phyloP scores from a whole-genome alignment of 352 stramenopile genomes.

The Globisporangium abappressorium region DNA sequence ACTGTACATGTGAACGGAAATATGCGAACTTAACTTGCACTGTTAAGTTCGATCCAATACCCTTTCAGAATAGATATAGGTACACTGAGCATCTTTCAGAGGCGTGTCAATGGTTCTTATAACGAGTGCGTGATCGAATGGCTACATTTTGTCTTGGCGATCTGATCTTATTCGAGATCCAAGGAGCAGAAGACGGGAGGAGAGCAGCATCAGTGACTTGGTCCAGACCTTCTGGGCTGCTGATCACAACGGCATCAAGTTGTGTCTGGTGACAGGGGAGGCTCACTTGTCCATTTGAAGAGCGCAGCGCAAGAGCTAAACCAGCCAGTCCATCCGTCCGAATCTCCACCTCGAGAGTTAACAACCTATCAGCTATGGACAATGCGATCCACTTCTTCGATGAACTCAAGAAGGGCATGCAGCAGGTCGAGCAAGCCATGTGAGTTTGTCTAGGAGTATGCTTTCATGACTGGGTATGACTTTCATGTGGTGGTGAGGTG shows the following conservation, averaged over 20 bases:
- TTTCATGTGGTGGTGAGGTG: not conserved
- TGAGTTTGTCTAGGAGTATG: conserved; percentile 12
- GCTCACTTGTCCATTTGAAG: conserved; percentile 5
- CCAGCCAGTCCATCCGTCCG: not conserved
- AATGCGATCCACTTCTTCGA: conserved; percentile 36
- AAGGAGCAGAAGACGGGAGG: not conserved
- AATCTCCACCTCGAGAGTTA: not conserved
- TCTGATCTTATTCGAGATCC: conserved; percentile 8
- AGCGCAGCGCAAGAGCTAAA: not conserved
- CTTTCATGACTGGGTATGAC: too few species aligned
- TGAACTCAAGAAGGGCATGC: conserved; percentile 45
- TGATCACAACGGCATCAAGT: too few species aligned
- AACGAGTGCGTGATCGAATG: not conserved
- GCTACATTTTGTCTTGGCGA: not conserved
- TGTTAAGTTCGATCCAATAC: not conserved
- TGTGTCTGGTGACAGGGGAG: not conserved
- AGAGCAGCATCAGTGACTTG: not conserved
- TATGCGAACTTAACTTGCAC: not conserved
- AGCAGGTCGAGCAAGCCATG: conserved; percentile 45
- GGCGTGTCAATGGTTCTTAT: not conserved
- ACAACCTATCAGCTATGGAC: conserved; percentile 15
- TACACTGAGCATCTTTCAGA: not conserved
- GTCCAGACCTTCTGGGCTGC: not conserved
- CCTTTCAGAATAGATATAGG: not conserved
- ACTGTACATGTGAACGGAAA: too few species aligned